Evolutionary conservation across 176 grass and related monocot species (phyloP).

Genomic region (Eleusine indica): DNA sequence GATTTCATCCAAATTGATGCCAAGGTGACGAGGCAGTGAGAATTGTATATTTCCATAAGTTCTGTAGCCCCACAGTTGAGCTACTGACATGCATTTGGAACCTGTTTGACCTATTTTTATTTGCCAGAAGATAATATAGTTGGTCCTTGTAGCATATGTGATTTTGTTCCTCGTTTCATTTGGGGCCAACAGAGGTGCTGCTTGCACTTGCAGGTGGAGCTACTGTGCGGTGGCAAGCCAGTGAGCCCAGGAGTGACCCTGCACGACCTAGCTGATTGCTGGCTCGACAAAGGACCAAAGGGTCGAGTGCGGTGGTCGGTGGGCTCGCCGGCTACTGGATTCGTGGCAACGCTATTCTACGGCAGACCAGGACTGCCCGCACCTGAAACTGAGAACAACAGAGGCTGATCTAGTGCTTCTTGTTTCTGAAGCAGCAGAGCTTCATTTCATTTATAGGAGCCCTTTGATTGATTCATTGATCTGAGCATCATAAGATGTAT

Average conservation of each 20-base stretch:
- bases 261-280: constrained; percentile 45
- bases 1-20: constrained; percentile 1
- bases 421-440: neutral
- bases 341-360: constrained; percentile 44
- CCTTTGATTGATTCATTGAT: constrained; percentile 23
- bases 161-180: constrained; percentile 7
- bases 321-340: constrained; percentile 39
- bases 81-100: neutral
- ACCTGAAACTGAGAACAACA: constrained; percentile 21
- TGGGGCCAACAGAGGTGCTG: constrained; percentile 14
- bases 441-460: neutral
- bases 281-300: constrained; percentile 39
- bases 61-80: neutral
- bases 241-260: constrained; percentile 40
- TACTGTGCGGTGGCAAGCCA: constrained; percentile 37
- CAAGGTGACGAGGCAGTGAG: neutral
- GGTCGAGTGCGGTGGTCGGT: constrained; percentile 41
- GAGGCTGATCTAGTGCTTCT: constrained; percentile 3
- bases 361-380: constrained; percentile 32
- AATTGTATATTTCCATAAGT: neutral
- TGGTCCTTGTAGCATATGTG: neutral
- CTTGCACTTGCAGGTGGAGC: constrained; percentile 47
- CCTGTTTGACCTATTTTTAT: neutral
- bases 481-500: constrained; percentile 16
- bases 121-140: neutral